Evolutionary conservation across 352 stramenopile species (phyloP).

Genomic region (Peronospora tabacina): DNA sequence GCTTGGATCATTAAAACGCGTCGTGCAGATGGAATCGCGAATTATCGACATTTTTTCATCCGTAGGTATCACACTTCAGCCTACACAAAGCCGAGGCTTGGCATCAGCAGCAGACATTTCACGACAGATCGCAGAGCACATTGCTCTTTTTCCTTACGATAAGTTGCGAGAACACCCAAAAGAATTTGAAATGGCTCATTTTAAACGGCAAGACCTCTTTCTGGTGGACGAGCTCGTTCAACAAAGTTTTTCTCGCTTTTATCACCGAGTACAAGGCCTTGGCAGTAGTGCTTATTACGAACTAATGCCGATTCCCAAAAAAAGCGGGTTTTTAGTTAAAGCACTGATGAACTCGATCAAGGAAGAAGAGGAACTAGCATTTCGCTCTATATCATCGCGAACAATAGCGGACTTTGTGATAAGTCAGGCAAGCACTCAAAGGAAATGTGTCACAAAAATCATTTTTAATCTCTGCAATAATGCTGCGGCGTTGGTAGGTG

Average conservation of each 20-base stretch:
- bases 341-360: slow-evolving; percentile 78
- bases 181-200: slow-evolving; percentile 63
- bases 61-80: slow-evolving; percentile 28
- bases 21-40: slow-evolving; percentile 44
- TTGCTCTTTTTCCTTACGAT: slow-evolving; percentile 46
- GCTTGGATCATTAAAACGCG: slow-evolving; percentile 35
- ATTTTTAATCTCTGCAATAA: slow-evolving; percentile 73
- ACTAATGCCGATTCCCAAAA: slow-evolving; percentile 46
- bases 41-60: slow-evolving; percentile 44
- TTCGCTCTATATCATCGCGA: slow-evolving; percentile 39
- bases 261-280: slow-evolving; percentile 53
- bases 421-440: slow-evolving; percentile 38
- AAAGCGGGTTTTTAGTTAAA: slow-evolving; percentile 73
- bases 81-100: slow-evolving; percentile 1
- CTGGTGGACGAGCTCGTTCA: slow-evolving; percentile 64
- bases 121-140: slow-evolving; percentile 53
- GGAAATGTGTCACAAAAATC: slow-evolving; percentile 72
- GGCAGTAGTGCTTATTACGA: slow-evolving; percentile 52
- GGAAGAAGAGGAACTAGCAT: slow-evolving; percentile 37
- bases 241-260: slow-evolving; percentile 39
- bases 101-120: slow-evolving; percentile 39
- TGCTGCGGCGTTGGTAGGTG: slow-evolving; percentile 34
- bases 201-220: slow-evolving; percentile 77
- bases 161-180: slow-evolving; percentile 23
- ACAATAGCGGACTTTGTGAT: slow-evolving; percentile 55